Evolutionary conservation across 169 alveolate species (phyloP).

Genomic region (Eimeria acervulina): DNA sequence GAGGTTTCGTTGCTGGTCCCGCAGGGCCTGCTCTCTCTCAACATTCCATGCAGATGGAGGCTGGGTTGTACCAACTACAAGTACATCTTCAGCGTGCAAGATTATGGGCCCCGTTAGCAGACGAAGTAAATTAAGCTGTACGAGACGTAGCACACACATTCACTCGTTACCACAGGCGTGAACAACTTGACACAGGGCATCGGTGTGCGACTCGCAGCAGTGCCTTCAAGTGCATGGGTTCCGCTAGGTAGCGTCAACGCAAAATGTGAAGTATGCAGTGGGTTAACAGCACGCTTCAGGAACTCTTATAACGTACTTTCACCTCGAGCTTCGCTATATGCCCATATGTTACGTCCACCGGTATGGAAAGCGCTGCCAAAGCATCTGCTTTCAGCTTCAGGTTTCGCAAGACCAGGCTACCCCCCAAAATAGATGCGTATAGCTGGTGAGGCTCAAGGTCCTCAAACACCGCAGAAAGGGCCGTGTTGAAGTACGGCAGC

Average conservation of each 20-base stretch:
- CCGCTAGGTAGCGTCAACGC: not conserved
- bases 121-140: conserved; percentile 76
- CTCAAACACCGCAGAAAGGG: conserved; percentile 70
- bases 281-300: not conserved
- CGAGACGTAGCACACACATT: conserved; percentile 20
- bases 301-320: not conserved
- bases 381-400: conserved; percentile 57
- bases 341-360: conserved; percentile 78
- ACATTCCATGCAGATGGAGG: conserved; percentile 78
- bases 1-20: conserved; percentile 57
- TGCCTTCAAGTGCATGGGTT: not conserved
- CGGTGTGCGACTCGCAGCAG: not conserved
- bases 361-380: conserved; percentile 74
- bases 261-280: not conserved
- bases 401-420: conserved; percentile 45
- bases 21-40: conserved; percentile 68
- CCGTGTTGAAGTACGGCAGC: conserved; percentile 74
- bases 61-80: conserved; percentile 69
- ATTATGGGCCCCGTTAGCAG: conserved; percentile 73
- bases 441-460: conserved; percentile 63
- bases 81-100: conserved; percentile 62
- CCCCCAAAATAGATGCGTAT: conserved; percentile 68
- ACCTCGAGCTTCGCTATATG: conserved; percentile 46
- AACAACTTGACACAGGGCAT: not conserved
- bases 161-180: not conserved